Evolutionary conservation across 345 rosid species (phyloP).

Genomic region (Dipteronia sinensis): DNA sequence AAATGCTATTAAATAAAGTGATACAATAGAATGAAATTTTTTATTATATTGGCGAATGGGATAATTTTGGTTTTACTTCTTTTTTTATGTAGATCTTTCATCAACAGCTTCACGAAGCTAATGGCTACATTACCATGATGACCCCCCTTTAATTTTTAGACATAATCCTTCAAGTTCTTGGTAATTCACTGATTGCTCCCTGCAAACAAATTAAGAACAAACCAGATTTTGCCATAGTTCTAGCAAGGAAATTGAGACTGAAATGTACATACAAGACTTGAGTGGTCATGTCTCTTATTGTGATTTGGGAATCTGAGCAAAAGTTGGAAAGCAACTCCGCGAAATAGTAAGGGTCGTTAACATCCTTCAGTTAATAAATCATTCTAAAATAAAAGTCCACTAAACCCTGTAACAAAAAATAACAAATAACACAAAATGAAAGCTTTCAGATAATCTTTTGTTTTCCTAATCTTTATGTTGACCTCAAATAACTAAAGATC

Average conservation of each 20-base stretch:
- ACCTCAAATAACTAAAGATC: too few relatives aligned
- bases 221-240: not conserved
- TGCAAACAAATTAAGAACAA: conserved; percentile 13
- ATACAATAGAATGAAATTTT: too few relatives aligned
- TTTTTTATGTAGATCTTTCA: conserved; percentile 8
- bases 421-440: not conserved
- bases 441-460: conserved; percentile 25
- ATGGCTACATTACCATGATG: conserved; percentile 21
- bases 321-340: conserved; percentile 19
- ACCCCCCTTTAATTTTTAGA: conserved; percentile 27
- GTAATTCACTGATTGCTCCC: conserved; percentile 17
- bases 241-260: not conserved
- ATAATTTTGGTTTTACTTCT: conserved; percentile 8
- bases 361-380: conserved; percentile 14
- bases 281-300: conserved; percentile 16
- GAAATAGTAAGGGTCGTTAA: conserved; percentile 16
- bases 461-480: too few relatives aligned
- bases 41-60: not conserved
- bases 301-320: conserved; percentile 11
- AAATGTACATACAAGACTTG: conserved; percentile 24
- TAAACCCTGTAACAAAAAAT: conserved; percentile 19
- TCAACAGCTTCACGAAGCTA: conserved; percentile 16
- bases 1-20: too few relatives aligned
- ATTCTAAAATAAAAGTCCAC: conserved; percentile 14
- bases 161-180: conserved; percentile 4